Percentiles rank a stretch among this genome's conserved stretches.
Conservation (phyloP, 148 eudicot species). For the Pouteria glomerata region DNA sequence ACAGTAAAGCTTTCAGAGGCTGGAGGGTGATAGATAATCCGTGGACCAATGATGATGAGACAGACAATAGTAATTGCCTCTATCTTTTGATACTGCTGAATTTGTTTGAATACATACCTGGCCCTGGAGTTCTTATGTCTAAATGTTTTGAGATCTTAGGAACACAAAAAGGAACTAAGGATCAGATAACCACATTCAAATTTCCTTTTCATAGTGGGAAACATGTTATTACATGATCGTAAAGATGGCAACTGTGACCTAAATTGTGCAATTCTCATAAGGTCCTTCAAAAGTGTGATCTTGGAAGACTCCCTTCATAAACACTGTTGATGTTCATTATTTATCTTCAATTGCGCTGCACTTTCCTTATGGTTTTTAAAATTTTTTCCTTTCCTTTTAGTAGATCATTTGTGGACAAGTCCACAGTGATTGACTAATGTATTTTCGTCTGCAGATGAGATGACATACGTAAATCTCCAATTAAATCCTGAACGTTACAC, state of each 20-base stretch:
- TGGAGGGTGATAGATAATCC: conserved; percentile 86
- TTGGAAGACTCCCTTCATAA: neutral
- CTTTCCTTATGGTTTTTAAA: conserved; percentile 1
- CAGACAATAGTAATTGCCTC: conserved; percentile 57
- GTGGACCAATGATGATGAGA: conserved; percentile 88
- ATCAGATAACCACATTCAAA: too few relatives aligned
- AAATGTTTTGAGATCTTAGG: neutral
- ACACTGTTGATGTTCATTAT: conserved; percentile 3
- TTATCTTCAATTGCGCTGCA: conserved; percentile 6
- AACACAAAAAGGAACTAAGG: too few relatives aligned
- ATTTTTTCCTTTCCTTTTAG: neutral
- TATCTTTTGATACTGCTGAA: neutral
- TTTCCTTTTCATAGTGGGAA: too few relatives aligned
- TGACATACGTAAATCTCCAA: conserved; percentile 92
- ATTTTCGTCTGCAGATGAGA: conserved; percentile 67
- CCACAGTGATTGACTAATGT: neutral
- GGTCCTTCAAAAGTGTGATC: neutral
- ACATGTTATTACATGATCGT: too few relatives aligned
- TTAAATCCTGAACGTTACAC: conserved; percentile 90
- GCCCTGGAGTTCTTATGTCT: neutral
- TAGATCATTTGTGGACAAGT: neutral
- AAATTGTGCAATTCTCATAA: too few relatives aligned
- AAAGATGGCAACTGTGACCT: too few relatives aligned
- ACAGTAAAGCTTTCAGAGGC: conserved; percentile 60
- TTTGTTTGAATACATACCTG: neutral